Base-by-base conservation (phyloP, 1,284 basidiomycete genomes). In the Phylloboletellus chloephorus region DNA sequence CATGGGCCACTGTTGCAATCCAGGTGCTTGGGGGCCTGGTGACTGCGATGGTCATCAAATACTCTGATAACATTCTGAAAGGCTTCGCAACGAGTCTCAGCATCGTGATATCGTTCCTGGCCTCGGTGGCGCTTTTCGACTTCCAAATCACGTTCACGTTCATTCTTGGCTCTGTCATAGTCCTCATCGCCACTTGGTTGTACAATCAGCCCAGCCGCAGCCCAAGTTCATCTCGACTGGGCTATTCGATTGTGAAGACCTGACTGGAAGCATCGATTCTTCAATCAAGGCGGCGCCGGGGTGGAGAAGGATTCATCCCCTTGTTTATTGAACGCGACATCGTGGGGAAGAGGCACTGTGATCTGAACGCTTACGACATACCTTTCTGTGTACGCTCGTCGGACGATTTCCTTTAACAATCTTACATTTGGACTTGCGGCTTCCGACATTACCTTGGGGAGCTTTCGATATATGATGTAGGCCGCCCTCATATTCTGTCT, bases 21-120 rank as follows among this genome's bases (percentile, higher is more conserved):
- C 93, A 97, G 66, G 91, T 93, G 7, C 65, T 93, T 22, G 93
- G 93, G 13, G 93, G 94, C 2, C 71, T 97, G 34, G 73, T 95
- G 53, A 96, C 94, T 1, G 92, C 93, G 3, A 67, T 88, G 60
- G 84, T 88, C 35, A 88, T 88, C 73, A 88, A 88, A 61, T 86
- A 89, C 61, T 80, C 87, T 37, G 87, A 89, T 65, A 91, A 91
- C 66, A 91, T 90, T 53, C 73, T 88, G 60, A 94, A 95, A 64
- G 90, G 94, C 25, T 97, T 97, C 58, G 94, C 94, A 10, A 95
- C 93, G 4, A 89, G 84, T 51, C 71, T 97, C 50, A 87, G 85
- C 59, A 96, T 97, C 63, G 80, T 97, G 53, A 77, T 97, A 50
- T 94, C 91, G 35, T 96, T 95, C 75, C 72, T 92, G 44, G 88